phyloP scores from a whole-genome alignment of 1,139 yeast species.

The Chernovozyma sophiae-reginae region DNA sequence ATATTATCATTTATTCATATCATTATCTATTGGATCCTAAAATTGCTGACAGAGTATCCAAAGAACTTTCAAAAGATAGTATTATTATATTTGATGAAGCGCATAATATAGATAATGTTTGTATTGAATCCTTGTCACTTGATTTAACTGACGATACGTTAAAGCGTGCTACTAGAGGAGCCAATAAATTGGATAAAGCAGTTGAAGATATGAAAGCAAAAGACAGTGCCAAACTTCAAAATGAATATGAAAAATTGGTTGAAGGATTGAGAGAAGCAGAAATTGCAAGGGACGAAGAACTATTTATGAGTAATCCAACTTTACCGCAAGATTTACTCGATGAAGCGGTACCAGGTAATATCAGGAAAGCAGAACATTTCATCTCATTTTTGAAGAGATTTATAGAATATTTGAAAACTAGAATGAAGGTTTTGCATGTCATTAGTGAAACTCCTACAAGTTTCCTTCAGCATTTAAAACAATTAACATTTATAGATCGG shows the following conservation, averaged over 20 bases:
- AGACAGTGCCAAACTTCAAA: slow-evolving; percentile 79
- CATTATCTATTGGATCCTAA: slow-evolving; percentile 96
- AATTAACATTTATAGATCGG: slow-evolving; percentile 83
- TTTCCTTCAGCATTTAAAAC: slow-evolving; percentile 87
- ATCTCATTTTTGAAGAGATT: slow-evolving; percentile 87
- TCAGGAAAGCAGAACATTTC: slow-evolving; percentile 94
- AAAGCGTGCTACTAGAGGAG: slow-evolving; percentile 59
- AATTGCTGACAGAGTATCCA: slow-evolving; percentile 92
- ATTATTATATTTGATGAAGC: slow-evolving; percentile 97
- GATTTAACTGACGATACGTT: slow-evolving; percentile 55
- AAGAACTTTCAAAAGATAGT: slow-evolving; percentile 86
- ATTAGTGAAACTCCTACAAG: slow-evolving; percentile 95
- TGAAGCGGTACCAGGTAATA: slow-evolving; percentile 97
- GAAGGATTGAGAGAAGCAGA: slow-evolving; percentile 84
- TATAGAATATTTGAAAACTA: slow-evolving; percentile 88
- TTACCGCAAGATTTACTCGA: slow-evolving; percentile 78
- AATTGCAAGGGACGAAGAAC: slow-evolving; percentile 68
- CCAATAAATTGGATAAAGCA: slow-evolving; percentile 65
- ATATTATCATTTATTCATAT: slow-evolving; percentile 90
- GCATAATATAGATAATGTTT: slow-evolving; percentile 96
- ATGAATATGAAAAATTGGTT: slow-evolving; percentile 87
- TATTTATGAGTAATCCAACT: slow-evolving; percentile 84
- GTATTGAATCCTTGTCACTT: slow-evolving; percentile 89
- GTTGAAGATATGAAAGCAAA: slow-evolving; percentile 79
- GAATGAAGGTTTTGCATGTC: slow-evolving; percentile 96